phyloP scores from a whole-genome alignment of 345 rosid species.

The Citrus medica region DNA sequence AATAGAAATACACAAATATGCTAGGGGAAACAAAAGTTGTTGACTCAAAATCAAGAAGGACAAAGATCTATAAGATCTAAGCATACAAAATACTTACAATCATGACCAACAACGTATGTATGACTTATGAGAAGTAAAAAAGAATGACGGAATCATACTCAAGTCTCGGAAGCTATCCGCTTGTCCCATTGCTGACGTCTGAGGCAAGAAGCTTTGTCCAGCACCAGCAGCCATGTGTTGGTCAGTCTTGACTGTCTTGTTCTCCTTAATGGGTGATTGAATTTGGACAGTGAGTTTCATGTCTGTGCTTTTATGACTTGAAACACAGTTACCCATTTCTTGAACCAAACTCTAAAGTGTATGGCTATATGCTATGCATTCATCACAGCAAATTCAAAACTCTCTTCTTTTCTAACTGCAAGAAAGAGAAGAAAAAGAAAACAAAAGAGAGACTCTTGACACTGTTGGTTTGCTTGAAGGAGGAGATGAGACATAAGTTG shows the following conservation, averaged over 20 bases:
- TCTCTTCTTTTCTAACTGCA: background rate
- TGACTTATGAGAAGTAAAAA: background rate
- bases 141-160: slow-evolving; percentile 27
- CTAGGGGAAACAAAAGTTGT: background rate
- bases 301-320: slow-evolving; percentile 23
- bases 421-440: slow-evolving; percentile 1
- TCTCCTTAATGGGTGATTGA: slow-evolving; percentile 31
- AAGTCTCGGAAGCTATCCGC: slow-evolving; percentile 17
- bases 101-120: background rate
- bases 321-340: slow-evolving; percentile 47
- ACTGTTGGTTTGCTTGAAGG: slow-evolving; percentile 19
- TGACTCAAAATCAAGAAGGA: background rate
- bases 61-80: background rate
- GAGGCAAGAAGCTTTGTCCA: slow-evolving; percentile 19
- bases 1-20: background rate
- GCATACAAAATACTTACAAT: background rate
- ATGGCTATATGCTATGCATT: background rate
- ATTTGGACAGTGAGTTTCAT: slow-evolving; percentile 22
- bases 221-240: slow-evolving; percentile 12
- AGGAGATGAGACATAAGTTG: background rate
- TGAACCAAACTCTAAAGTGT: background rate
- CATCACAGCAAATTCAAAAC: background rate
- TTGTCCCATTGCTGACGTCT: slow-evolving; percentile 6
- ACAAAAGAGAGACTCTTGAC: too few relatives aligned
- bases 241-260: slow-evolving; percentile 7